Evolutionary conservation across 2,329 filamentous ascomycete genomes (phyloP), one percentile per base, ranked within the genome.

Genomic region (Coniochaeta ligniaria): DNA sequence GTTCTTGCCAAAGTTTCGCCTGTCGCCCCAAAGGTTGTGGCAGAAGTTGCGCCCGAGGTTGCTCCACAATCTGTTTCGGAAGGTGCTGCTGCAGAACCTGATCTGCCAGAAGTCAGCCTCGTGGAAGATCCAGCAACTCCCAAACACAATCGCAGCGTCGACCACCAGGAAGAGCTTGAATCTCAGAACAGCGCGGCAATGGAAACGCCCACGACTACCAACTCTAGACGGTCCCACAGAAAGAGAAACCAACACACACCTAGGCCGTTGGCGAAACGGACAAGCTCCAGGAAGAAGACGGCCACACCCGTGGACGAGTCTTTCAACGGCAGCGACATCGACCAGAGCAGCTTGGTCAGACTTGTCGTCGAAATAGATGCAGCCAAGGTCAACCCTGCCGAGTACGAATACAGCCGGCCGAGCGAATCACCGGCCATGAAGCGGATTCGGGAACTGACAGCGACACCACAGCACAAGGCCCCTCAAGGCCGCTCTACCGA

Each of bases 331-430:
- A 78, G 75, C 60, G 76, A 79, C 45, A 74, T 70, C 7, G 80
- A 80, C 55, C 80, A 83, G 61, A 74, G 71, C 36, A 79, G 78
- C 64, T 74, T 82, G 66, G 70, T 80, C 57, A 74, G 76, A 58
- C 72, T 84, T 6, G 75, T 79, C 3, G 75, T 78, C n/a, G 80
- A 83, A 64, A 68, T 83, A 9, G 81, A 82, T 63, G 74, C 77
- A 28, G 73, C 71, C 24, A 73, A 71, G 57, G 71, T 72, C 61
- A 57, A 57, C 54, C 35, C 28, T 6, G 67, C 71, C 14, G 66
- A 67, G 6, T 61, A 70, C 20, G 63, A 66, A 31, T 66, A 70
- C 35, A 55, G 55, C 22, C 66, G 66, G 41, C 63, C 66, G 6
- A 63, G 66, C 12, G 59, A 64, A n/a, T 74, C 72, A 0, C 70